Percentiles rank a stretch among this genome's conserved stretches.
phyloP scores from a whole-genome alignment of 805 yeast species.

The Helenozyma rhizophorensis region DNA sequence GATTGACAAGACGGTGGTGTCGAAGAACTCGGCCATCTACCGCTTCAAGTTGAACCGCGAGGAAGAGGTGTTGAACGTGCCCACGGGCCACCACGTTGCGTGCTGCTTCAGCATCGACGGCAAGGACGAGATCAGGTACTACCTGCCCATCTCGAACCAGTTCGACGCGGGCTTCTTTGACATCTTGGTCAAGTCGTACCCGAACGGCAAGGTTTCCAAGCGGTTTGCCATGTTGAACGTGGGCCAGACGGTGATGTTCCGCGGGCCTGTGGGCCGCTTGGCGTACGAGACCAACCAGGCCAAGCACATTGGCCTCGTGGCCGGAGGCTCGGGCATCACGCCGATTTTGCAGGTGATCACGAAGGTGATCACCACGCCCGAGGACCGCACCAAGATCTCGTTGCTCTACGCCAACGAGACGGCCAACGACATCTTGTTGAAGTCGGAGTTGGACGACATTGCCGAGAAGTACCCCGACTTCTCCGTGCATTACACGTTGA shows the following conservation, averaged over 20 bases:
- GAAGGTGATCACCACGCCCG: constrained; percentile 63
- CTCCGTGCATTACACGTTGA: constrained; percentile 54
- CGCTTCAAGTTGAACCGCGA: constrained; percentile 62
- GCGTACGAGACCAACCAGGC: constrained; percentile 55
- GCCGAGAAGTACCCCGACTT: constrained; percentile 60
- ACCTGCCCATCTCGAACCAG: constrained; percentile 71
- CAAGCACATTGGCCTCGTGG: constrained; percentile 61
- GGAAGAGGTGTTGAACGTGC: constrained; percentile 58
- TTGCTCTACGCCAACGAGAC: constrained; percentile 72
- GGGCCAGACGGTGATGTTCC: constrained; percentile 65
- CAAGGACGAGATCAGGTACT: constrained; percentile 57
- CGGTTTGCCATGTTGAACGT: constrained; percentile 58
- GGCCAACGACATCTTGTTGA: constrained; percentile 69
- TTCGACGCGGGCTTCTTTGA: constrained; percentile 73
- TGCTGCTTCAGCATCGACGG: constrained; percentile 48
- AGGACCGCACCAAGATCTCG: constrained; percentile 56
- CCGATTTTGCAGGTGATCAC: constrained; percentile 82
- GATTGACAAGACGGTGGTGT: constrained; percentile 67
- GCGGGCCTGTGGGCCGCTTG: constrained; percentile 79
- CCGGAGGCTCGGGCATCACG: constrained; percentile 88
- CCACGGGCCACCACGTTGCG: constrained; percentile 74
- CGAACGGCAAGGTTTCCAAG: constrained; percentile 65
- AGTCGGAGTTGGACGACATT: constrained; percentile 68
- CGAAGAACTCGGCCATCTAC: constrained; percentile 69
- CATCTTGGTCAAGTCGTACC: constrained; percentile 70